A percentile compares a stretch with the other conserved stretches of the same genome.
Conservation (phyloP, 2,329 filamentous ascomycete species). For the Aspergillus sp. region DNA sequence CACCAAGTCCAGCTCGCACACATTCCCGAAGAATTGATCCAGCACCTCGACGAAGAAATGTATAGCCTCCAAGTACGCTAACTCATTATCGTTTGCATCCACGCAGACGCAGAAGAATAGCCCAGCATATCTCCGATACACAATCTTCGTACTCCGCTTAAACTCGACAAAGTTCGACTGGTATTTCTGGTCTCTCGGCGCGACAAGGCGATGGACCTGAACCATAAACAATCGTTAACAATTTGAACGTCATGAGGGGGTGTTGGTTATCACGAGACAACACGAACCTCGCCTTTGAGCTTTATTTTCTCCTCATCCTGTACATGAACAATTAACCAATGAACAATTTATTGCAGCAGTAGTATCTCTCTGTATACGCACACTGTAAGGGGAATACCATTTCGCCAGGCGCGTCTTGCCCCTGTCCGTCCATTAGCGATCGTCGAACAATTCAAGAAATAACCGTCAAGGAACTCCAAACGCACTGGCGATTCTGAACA, state of each 20-base stretch:
- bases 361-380: conserved; percentile 30
- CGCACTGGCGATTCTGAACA: conserved; percentile 82
- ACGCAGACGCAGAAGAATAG: conserved; percentile 99
- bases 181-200: conserved; percentile 97
- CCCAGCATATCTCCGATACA: conserved; percentile 94
- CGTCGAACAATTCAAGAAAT: background rate
- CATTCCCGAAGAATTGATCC: conserved; percentile 97
- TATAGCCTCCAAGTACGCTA: conserved; percentile 94
- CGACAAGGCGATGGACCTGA: conserved; percentile 92
- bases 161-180: conserved; percentile 99
- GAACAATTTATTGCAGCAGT: background rate
- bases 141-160: conserved; percentile 70
- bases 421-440: conserved; percentile 47
- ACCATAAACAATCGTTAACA: conserved; percentile 1
- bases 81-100: conserved; percentile 97
- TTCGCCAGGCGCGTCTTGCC: conserved; percentile 98
- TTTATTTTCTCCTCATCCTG: conserved; percentile 98
- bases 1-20: conserved; percentile 91
- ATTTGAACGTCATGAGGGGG: no score
- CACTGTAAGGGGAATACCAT: conserved; percentile 96
- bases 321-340: conserved; percentile 10
- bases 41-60: conserved; percentile 99
- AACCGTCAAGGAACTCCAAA: background rate
- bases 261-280: conserved; percentile 1
- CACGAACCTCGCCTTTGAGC: conserved; percentile 84